phyloP scores from a whole-genome alignment of 805 yeast genomes.

The Candida pseudoglaebosa region DNA sequence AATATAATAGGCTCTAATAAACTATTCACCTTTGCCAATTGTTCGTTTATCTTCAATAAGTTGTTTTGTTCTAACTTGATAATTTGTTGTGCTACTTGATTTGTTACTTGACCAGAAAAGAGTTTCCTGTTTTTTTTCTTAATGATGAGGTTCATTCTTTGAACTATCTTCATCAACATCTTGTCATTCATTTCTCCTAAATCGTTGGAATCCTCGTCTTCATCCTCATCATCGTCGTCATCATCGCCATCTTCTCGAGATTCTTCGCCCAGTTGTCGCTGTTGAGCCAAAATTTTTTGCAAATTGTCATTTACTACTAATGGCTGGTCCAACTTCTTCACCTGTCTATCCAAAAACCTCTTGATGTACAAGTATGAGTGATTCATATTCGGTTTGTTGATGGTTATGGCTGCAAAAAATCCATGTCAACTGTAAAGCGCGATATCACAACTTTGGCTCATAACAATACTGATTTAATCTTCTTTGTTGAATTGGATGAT shows the following conservation, averaged over 20 bases:
- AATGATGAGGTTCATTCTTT: neutral
- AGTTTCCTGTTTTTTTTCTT: neutral
- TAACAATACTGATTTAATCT: neutral
- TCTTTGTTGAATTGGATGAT: neutral
- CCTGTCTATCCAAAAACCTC: constrained; percentile 29
- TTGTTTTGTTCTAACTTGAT: constrained; percentile 29
- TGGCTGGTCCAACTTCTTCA: constrained; percentile 26
- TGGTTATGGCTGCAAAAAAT: neutral
- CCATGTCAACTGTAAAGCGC: neutral
- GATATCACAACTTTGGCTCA: neutral
- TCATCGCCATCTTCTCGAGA: constrained; percentile 16
- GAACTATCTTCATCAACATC: constrained; percentile 8
- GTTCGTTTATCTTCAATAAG: constrained; percentile 23
- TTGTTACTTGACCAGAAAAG: constrained; percentile 25
- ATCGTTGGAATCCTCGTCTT: constrained; percentile 1
- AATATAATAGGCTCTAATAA: constrained; percentile 25
- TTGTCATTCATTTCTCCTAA: constrained; percentile 8
- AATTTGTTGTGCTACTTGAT: constrained; percentile 35
- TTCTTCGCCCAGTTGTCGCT: constrained; percentile 6
- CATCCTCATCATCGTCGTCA: constrained; percentile 15
- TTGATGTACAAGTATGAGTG: constrained; percentile 28
- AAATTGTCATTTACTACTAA: constrained; percentile 17
- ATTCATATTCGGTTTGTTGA: constrained; percentile 6
- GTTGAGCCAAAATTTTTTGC: constrained; percentile 10
- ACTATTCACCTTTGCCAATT: constrained; percentile 16